These are phyloP conservation scores for Brachypodium distachyon DNA, from an alignment of 202 grass and related monocot genomes.

Conservation along the genomic window DNA sequence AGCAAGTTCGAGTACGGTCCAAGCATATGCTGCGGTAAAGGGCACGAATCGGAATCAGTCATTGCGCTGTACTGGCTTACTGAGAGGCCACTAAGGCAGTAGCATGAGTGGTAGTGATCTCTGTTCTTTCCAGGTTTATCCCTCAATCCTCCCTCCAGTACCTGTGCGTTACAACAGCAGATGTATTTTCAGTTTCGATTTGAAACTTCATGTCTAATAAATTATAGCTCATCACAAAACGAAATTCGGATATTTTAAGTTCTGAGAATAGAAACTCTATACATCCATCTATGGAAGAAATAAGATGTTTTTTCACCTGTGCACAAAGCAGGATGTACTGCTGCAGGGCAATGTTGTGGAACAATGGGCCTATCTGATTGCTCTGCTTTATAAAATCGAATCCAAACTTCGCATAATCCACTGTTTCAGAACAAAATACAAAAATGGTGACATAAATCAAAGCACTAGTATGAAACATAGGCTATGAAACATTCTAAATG, in stretches of 20 bases:
- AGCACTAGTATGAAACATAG: neutral
- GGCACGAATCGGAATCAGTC: conserved; percentile 32
- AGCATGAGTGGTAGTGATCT: conserved; percentile 88
- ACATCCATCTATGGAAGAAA: neutral
- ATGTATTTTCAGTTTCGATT: neutral
- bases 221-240: neutral
- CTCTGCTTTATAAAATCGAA: conserved; percentile 46
- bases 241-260: neutral
- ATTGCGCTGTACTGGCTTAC: conserved; percentile 61
- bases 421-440: conserved; percentile 29
- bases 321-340: conserved; percentile 92
- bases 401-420: conserved; percentile 53
- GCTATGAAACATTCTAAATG: neutral
- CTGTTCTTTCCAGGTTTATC: conserved; percentile 90
- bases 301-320: conserved; percentile 38
- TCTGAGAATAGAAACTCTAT: neutral
- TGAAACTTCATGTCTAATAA: neutral
- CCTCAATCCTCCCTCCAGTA: conserved; percentile 80
- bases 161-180: conserved; percentile 32
- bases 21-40: conserved; percentile 54
- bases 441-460: neutral
- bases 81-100: conserved; percentile 89
- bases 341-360: conserved; percentile 77
- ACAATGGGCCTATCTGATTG: conserved; percentile 61
- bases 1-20: conserved; percentile 90